Evolutionary conservation across 495 filamentous ascomycete species (phyloP).

Genomic region (Penicillium argentinense): DNA sequence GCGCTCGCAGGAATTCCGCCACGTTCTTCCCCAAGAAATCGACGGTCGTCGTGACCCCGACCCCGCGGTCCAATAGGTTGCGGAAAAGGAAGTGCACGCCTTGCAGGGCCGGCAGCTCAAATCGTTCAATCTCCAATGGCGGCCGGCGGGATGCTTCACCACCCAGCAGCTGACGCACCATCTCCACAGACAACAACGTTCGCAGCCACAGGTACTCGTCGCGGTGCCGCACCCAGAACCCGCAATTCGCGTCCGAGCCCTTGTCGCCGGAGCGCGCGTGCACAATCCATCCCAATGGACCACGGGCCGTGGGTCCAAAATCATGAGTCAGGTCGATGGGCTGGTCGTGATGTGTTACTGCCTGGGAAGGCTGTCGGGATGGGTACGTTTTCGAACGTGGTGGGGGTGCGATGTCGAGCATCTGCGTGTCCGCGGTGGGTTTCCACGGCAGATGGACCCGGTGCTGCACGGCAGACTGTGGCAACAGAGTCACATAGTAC

Average conservation of each 20-base stretch:
- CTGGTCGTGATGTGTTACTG: slow-evolving; percentile 8
- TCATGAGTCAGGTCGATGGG: slow-evolving; percentile 15
- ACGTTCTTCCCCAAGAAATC: slow-evolving; percentile 60
- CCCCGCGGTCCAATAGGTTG: slow-evolving; percentile 54
- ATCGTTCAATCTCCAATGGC: slow-evolving; percentile 49
- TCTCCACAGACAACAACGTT: slow-evolving; percentile 40
- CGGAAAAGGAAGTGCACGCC: slow-evolving; percentile 57
- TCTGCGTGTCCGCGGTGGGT: slow-evolving; percentile 19
- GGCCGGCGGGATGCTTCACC: no score
- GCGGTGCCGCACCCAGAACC: slow-evolving; percentile 50
- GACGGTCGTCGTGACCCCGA: slow-evolving; percentile 47
- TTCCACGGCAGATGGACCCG: slow-evolving; percentile 41
- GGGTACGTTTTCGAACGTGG: slow-evolving; percentile 31
- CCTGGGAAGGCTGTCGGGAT: slow-evolving; percentile 33
- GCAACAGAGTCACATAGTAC: slow-evolving; percentile 45
- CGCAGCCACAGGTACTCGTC: slow-evolving; percentile 55
- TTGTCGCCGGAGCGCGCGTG: slow-evolving; percentile 56
- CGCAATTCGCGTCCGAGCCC: slow-evolving; percentile 52
- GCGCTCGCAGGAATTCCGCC: slow-evolving; percentile 51
- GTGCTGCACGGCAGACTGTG: slow-evolving; percentile 38
- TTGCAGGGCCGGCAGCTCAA: slow-evolving; percentile 44
- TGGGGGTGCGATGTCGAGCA: slow-evolving; percentile 35
- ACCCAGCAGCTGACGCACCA: slow-evolving; percentile 39
- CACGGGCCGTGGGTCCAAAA: slow-evolving; percentile 43
- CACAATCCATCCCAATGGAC: slow-evolving; percentile 47